Conservation (phyloP, 176 grass and related monocot species). For the Aegilops sharonensis region DNA sequence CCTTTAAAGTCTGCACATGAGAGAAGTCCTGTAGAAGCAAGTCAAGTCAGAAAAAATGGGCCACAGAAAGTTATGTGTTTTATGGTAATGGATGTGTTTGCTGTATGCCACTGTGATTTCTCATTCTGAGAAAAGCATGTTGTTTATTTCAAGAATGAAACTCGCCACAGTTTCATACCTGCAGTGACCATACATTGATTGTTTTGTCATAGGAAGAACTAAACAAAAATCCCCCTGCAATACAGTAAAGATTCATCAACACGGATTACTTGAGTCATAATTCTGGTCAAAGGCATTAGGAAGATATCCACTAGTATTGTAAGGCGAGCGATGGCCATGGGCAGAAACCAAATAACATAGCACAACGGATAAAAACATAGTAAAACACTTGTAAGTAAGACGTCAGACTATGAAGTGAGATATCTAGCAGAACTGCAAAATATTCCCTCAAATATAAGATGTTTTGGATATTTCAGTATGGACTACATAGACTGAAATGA, state of each 20-base stretch:
- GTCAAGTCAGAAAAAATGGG: slow-evolving; percentile 17
- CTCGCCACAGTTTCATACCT: slow-evolving; percentile 47
- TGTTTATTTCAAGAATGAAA: slow-evolving; percentile 25
- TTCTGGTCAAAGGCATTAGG: background rate
- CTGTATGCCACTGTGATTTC: slow-evolving; percentile 12
- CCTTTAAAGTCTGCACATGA: slow-evolving; percentile 71
- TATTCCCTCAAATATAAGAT: too few relatives aligned
- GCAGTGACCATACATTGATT: slow-evolving; percentile 88
- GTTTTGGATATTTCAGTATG: too few relatives aligned
- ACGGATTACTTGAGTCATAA: background rate
- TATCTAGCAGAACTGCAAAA: background rate
- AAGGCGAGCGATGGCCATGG: background rate
- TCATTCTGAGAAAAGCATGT: slow-evolving; percentile 2
- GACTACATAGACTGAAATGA: too few relatives aligned
- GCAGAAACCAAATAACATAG: background rate
- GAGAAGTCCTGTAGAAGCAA: slow-evolving; percentile 72
- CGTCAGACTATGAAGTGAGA: background rate
- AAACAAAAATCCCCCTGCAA: slow-evolving; percentile 80
- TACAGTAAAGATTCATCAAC: slow-evolving; percentile 25
- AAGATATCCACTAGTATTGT: background rate
- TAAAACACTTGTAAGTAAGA: slow-evolving; percentile 15
- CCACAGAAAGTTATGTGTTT: background rate
- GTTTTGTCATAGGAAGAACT: slow-evolving; percentile 99
- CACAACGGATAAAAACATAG: background rate
- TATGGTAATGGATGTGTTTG: background rate